phyloP scores from a whole-genome alignment of 2,329 filamentous ascomycete genomes.

The Cladosporium halotolerans region DNA sequence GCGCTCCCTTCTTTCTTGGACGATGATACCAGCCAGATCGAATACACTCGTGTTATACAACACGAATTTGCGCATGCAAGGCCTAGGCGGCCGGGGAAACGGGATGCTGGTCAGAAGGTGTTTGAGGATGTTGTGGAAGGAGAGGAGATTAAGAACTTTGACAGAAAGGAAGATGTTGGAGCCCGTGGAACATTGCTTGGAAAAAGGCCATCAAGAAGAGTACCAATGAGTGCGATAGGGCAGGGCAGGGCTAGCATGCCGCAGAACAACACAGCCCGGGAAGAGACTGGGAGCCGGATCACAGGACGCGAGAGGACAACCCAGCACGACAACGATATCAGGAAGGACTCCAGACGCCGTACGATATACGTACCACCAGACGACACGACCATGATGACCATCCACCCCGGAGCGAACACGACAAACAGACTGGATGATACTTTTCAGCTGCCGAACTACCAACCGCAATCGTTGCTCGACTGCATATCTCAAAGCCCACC shows the following conservation, averaged over 20 bases:
- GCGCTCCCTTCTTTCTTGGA: slow-evolving; percentile 1
- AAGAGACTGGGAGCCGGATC: background rate
- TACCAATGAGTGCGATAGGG: slow-evolving; percentile 9
- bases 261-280: background rate
- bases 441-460: slow-evolving; percentile 17
- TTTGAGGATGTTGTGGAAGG: slow-evolving; percentile 30
- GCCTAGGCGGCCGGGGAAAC: slow-evolving; percentile 21
- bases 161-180: slow-evolving; percentile 14
- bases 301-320: background rate
- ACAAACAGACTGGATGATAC: slow-evolving; percentile 29
- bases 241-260: slow-evolving; percentile 10
- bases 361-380: slow-evolving; percentile 48
- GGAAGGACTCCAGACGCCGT: slow-evolving; percentile 39
- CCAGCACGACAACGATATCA: background rate
- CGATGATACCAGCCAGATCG: slow-evolving; percentile 24
- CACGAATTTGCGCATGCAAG: slow-evolving; percentile 23
- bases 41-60: slow-evolving; percentile 28
- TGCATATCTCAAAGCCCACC: slow-evolving; percentile 8
- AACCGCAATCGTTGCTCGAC: slow-evolving; percentile 7
- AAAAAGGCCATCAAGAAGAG: slow-evolving; percentile 12
- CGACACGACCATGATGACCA: slow-evolving; percentile 46
- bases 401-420: slow-evolving; percentile 42
- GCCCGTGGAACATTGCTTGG: slow-evolving; percentile 10
- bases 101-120: slow-evolving; percentile 21
- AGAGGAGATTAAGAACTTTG: slow-evolving; percentile 16